phyloP scores from a whole-genome alignment of 345 rosid genomes.

The Citropsis articulata region DNA sequence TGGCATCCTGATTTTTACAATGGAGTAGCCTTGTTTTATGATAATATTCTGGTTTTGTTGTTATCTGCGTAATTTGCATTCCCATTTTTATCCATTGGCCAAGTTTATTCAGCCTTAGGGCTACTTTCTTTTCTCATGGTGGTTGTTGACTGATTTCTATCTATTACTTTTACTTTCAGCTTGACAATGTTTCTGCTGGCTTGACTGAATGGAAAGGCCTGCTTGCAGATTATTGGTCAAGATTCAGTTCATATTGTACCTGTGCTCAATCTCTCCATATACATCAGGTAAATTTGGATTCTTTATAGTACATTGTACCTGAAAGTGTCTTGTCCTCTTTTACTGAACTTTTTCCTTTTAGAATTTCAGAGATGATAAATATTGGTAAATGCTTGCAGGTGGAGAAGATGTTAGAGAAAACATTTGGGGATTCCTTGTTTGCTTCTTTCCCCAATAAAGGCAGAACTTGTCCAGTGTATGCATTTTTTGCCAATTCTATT shows the following conservation, averaged over 20 bases:
- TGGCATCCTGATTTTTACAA: background rate
- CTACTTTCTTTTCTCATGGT: background rate
- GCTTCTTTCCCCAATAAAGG: conserved; percentile 69
- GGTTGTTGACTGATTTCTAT: conserved; percentile 7
- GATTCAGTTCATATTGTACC: conserved; percentile 78
- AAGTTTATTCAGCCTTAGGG: background rate
- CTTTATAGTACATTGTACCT: background rate
- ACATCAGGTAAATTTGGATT: conserved; percentile 56
- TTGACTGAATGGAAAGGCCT: conserved; percentile 98
- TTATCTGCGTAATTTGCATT: background rate
- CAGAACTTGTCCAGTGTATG: conserved; percentile 83
- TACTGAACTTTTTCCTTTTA: background rate
- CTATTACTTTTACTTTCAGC: conserved; percentile 46
- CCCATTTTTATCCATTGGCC: background rate
- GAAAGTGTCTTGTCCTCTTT: background rate
- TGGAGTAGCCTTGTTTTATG: background rate
- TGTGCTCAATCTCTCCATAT: conserved; percentile 63
- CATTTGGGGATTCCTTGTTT: conserved; percentile 71
- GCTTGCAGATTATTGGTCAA: conserved; percentile 84
- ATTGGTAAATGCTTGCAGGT: conserved; percentile 48
- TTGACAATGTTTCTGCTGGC: conserved; percentile 95
- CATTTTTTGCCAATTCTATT: background rate
- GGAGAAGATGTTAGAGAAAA: conserved; percentile 94
- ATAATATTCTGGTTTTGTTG: conserved; percentile 2
- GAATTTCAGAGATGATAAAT: conserved; percentile 9